Evolutionary conservation across 768 basidiomycete genomes (phyloP).

Genomic region (Xerocomellus intermedius): DNA sequence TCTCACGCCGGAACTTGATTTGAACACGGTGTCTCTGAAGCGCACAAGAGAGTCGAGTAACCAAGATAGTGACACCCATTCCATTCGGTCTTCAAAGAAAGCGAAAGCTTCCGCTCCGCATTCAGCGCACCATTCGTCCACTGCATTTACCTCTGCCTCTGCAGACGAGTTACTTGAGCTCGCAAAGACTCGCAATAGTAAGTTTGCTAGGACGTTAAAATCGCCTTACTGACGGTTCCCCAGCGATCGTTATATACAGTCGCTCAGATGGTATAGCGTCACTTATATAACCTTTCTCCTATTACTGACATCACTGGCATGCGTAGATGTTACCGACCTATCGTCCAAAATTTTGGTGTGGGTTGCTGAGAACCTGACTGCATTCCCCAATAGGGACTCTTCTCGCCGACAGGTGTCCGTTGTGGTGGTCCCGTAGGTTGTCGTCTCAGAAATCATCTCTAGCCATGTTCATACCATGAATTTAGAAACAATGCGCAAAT

Average conservation of each 20-base stretch:
- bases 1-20: slow-evolving; percentile 7
- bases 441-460: neutral
- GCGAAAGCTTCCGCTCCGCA: neutral
- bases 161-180: slow-evolving; percentile 17
- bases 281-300: neutral
- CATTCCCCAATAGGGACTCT: neutral
- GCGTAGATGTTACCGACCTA: slow-evolving; percentile 18
- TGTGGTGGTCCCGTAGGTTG: slow-evolving; percentile 21
- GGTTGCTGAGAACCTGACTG: slow-evolving; percentile 1
- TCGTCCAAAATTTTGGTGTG: slow-evolving; percentile 21
- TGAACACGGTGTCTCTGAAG: slow-evolving; percentile 11
- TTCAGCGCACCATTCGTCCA: neutral
- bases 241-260: slow-evolving; percentile 22
- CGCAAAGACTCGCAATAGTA: slow-evolving; percentile 23
- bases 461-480: neutral
- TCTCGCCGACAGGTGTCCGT: slow-evolving; percentile 12
- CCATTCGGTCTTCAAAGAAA: slow-evolving; percentile 10
- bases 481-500: slow-evolving; percentile 12
- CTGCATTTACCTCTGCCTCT: slow-evolving; percentile 4
- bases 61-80: slow-evolving; percentile 3
- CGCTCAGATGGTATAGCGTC: slow-evolving; percentile 18
- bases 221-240: neutral
- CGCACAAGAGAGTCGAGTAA: slow-evolving; percentile 8
- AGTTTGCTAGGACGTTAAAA: neutral
- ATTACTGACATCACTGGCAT: neutral